Base-by-base conservation (phyloP, 768 basidiomycete genomes). In the Termitomyces sp. region DNA sequence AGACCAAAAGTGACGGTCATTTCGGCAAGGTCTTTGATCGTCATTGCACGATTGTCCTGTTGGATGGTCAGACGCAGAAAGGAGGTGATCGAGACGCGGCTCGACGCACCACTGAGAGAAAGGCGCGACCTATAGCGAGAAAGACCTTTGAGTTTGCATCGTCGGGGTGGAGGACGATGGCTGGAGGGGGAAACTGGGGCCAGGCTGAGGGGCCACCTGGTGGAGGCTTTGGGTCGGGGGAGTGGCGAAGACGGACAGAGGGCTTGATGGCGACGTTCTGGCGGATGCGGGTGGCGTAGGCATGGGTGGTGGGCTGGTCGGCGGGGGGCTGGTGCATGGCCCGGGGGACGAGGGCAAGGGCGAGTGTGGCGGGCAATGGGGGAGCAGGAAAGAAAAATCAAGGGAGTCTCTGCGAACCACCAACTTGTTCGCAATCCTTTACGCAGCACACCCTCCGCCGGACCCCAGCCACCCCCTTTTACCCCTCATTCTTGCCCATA, bases 1-100 rank as follows among this genome's bases (percentile, higher is more conserved):
- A 91, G 78, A 55, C 90, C 90, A 67, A 79, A 83, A 63, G 76
- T 77, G 64, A 86, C 79, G 40, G 85, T 81, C 76, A 86, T 83
- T 66, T 91, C 88, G 36, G 91, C 86, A 57, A 92, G 84, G 76
- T 92, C 90, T 72, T 92, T 92, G 76, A 92, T 88, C 45, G 90
- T 92, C 86, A 91, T 89, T 51, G 90, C 90, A 53, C 89, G 85
- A 73, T 92, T 92, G 69, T 88, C 84, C 89, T 91, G 59, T 22
- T 45, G 12, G 42, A 62, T 36, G 49, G 56, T 63, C 55, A 67
- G 65, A 60, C 49, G 60, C 49, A 52, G 20, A 57, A 64, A 62
- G 42, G 56, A 20, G 61, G 66, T 55, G 68, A 64, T 68, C 59
- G 44, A 63, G 55, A 65, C 66, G 60, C 40, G 56, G 66, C 44